Evolutionary conservation across 129 eudicot genomes (phyloP), one percentile per base, ranked within the genome.

Genomic region (Calendula officinalis): DNA sequence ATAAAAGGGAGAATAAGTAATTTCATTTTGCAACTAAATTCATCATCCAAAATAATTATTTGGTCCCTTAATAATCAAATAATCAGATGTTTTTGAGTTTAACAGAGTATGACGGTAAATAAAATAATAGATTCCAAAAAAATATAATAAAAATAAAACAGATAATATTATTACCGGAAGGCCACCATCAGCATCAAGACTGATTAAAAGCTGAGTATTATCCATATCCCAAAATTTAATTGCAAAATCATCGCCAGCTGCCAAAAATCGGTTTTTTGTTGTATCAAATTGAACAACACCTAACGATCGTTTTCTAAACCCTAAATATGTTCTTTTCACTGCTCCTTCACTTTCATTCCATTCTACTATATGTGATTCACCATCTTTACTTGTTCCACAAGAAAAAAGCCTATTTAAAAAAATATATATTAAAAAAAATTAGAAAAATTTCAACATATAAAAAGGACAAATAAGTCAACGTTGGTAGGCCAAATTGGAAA

Each of bases 281-380:
- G 97, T 90, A 67, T 90, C 97, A 41, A 90, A 90, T 33, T 90
- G 97, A 14, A 90, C 95, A 13, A 86, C 91, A 9, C 97, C 97
- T 40, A 70, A 32, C 58, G 91, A 86, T 39, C 86, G 80, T 70
- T 86, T 90, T 4, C 86, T 79, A 53, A 90, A 82, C 11, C 97
- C 97, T 34, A 74, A 78, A 73, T 90, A 90, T 2, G 95, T 81
- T 56, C 91, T 75, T 72, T 90, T 90, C 51, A 90, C 91, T 8
- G 88, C 91, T 59, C 97, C 95, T 90, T 86, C 97, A 36, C 91
- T 83, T 79, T 90, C 97, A 63, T 90, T 83, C 97, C 97, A 90
- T 56, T 90, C 97, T 49, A 90, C 91, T 35, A 90, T 86, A 74
- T 81, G 86, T 0, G 97, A 83, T 43, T 90, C 91, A 60, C 91